A percentile compares a stretch with the other conserved stretches of the same genome.
Evolutionary conservation across 1,284 basidiomycete species (phyloP).

Genomic region (Boletus sp.): DNA sequence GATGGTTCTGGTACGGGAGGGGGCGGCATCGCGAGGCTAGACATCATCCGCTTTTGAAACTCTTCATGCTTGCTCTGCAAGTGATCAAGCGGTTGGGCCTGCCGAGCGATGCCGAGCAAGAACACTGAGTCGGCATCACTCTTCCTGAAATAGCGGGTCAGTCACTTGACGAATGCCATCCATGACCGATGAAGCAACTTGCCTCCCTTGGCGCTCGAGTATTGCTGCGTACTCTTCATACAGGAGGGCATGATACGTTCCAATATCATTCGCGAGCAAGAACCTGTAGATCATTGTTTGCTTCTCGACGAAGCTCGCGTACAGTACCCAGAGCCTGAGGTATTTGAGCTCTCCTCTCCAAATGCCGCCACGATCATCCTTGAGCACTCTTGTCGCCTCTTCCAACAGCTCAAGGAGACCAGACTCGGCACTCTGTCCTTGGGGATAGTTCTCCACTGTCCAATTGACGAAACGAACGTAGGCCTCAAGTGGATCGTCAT

Average conservation of each 20-base stretch:
- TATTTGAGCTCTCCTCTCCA: conserved; percentile 80
- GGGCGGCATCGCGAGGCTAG: conserved; percentile 43
- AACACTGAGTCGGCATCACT: conserved; percentile 89
- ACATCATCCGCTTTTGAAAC: conserved; percentile 84
- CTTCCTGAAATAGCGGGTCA: conserved; percentile 52
- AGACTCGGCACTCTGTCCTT: conserved; percentile 68
- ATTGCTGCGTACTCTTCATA: conserved; percentile 92
- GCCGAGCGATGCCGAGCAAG: conserved; percentile 82
- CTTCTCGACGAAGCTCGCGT: conserved; percentile 80
- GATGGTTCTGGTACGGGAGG: conserved; percentile 38
- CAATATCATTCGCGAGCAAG: conserved; percentile 88
- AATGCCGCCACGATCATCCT: conserved; percentile 65
- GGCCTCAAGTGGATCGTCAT: conserved; percentile 58
- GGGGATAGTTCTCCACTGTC: conserved; percentile 71
- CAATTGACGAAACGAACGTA: conserved; percentile 69
- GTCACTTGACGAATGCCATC: conserved; percentile 10
- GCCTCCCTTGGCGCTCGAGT: conserved; percentile 77
- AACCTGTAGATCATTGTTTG: conserved; percentile 82
- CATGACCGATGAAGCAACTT: conserved; percentile 11
- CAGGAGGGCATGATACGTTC: conserved; percentile 76
- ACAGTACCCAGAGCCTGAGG: conserved; percentile 91
- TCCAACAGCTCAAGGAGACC: conserved; percentile 84
- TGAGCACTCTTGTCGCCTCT: conserved; percentile 77
- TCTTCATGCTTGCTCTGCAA: conserved; percentile 76
- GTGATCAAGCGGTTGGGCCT: conserved; percentile 75